phyloP scores from a whole-genome alignment of 106 monocot genomes.

The Iris macrosiphon region DNA sequence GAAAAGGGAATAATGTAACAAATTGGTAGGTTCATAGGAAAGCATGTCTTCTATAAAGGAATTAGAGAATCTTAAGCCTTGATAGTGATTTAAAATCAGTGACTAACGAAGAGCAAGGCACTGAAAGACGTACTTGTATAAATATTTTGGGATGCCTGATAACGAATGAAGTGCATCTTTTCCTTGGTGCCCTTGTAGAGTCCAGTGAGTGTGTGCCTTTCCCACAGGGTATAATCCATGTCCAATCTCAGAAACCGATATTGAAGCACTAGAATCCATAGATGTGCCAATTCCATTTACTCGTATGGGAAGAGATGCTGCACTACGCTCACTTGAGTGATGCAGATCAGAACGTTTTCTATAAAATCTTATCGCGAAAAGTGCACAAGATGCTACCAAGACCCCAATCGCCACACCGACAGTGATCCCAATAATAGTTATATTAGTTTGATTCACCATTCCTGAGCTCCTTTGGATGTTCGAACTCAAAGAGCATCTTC shows the following conservation, averaged over 20 bases:
- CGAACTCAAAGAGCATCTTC: conserved; percentile 25
- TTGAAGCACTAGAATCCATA: conserved; percentile 57
- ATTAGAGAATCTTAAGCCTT: no score
- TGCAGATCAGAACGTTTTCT: conserved; percentile 22
- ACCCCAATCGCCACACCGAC: conserved; percentile 59
- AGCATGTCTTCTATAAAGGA: no score
- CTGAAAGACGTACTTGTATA: conserved; percentile 55
- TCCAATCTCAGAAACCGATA: conserved; percentile 31
- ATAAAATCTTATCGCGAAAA: conserved; percentile 41
- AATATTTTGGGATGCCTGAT: conserved; percentile 77
- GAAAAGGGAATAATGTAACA: no score
- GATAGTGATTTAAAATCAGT: background rate
- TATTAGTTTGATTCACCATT: conserved; percentile 31
- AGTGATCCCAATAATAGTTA: conserved; percentile 51
- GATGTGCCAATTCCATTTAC: conserved; percentile 43
- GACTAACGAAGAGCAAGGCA: background rate
- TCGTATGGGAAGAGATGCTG: conserved; percentile 44
- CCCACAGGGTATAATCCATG: conserved; percentile 1
- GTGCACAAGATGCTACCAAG: conserved; percentile 42
- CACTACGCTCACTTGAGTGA: conserved; percentile 18
- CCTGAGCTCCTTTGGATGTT: conserved; percentile 19
- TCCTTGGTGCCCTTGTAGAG: conserved; percentile 17
- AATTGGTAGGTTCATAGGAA: no score
- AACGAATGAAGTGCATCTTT: conserved; percentile 31
- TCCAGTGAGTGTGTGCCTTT: conserved; percentile 24